These are phyloP conservation scores for Solanum sejunctum DNA, from an alignment of 257 asterid species.

Conservation along the genomic window DNA sequence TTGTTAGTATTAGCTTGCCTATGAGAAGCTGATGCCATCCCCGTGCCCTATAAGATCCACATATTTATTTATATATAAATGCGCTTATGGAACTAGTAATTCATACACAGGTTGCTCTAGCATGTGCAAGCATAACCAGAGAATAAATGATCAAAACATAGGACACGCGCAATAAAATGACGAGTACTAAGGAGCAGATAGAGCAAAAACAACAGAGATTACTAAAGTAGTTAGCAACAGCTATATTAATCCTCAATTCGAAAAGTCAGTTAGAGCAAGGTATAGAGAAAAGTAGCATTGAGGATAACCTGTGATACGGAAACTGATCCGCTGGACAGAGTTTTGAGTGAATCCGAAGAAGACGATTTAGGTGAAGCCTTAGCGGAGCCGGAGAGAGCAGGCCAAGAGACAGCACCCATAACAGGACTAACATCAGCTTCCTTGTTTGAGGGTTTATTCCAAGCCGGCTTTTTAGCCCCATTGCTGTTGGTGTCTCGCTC, in stretches of 20 bases:
- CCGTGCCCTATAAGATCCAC: slow-evolving; percentile 8
- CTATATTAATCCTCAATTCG: neutral
- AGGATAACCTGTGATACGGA: slow-evolving; percentile 34
- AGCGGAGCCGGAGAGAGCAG: slow-evolving; percentile 61
- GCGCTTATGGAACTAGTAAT: neutral
- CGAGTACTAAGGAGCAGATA: neutral
- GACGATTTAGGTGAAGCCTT: slow-evolving; percentile 51
- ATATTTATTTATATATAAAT: neutral
- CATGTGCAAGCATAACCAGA: neutral
- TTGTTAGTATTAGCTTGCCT: slow-evolving; percentile 24
- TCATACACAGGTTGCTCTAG: neutral
- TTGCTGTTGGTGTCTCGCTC: slow-evolving; percentile 14
- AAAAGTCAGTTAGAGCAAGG: neutral
- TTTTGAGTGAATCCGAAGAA: slow-evolving; percentile 26
- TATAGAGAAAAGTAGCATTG: neutral
- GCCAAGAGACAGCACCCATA: slow-evolving; percentile 77
- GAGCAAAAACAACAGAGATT: neutral
- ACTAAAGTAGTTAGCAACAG: neutral
- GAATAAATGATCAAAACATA: neutral
- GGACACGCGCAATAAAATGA: neutral
- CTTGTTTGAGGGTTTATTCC: slow-evolving; percentile 46
- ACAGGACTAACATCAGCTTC: slow-evolving; percentile 35
- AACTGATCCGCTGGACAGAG: slow-evolving; percentile 20
- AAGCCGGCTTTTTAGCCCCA: slow-evolving; percentile 38
- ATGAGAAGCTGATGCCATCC: slow-evolving; percentile 19